These are phyloP conservation scores for Platanthera zijinensis DNA, from an alignment of 106 monocot species.

Conservation along the genomic window DNA sequence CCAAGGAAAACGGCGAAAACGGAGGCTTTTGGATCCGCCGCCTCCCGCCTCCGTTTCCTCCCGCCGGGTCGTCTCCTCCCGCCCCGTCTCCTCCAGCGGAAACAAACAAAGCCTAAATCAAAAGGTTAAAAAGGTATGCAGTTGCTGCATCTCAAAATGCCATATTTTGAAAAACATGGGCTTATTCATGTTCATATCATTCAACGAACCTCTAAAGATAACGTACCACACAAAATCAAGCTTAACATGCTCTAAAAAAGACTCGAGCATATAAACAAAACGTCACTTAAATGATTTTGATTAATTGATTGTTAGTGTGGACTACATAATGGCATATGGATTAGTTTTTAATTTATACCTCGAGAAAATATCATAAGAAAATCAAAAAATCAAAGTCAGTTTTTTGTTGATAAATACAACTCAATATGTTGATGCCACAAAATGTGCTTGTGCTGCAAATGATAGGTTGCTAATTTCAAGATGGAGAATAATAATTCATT, in stretches of 20 bases:
- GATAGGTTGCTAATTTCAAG: neutral
- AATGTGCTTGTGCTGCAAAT: neutral
- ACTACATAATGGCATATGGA: neutral
- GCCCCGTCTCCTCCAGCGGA: no score
- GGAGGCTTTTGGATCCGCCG: no score
- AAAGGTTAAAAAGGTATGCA: no score
- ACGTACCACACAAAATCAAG: neutral
- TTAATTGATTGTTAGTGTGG: neutral
- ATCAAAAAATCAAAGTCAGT: neutral
- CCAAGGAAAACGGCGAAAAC: no score
- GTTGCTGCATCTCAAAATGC: neutral
- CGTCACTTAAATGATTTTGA: neutral
- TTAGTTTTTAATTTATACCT: constrained; percentile 1
- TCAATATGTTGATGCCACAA: neutral
- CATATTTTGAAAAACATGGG: neutral
- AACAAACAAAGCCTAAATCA: no score
- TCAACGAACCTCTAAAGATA: neutral
- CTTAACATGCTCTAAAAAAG: neutral
- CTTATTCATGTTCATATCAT: neutral
- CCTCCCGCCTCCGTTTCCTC: no score
- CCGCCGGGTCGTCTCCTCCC: no score
- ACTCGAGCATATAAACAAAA: neutral
- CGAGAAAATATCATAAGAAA: neutral
- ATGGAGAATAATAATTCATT: neutral
- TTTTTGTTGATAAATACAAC: neutral